These are phyloP conservation scores for Ascochyta viciae-villosae DNA, from an alignment of 2,329 filamentous ascomycete species.

Conservation along the genomic window DNA sequence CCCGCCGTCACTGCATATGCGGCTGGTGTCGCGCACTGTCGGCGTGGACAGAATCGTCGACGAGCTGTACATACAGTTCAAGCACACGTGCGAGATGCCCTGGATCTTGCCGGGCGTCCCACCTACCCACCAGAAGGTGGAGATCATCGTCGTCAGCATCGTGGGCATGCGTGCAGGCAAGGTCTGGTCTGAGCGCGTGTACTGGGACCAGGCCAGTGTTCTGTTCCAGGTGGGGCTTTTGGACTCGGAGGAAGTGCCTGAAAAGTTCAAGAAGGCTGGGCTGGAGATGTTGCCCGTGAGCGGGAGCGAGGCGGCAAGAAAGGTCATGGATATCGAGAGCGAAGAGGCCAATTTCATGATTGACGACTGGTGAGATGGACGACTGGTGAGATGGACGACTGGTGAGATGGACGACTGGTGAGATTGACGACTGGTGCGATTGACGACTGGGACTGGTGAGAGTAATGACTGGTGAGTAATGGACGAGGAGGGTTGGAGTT, in stretches of 20 bases:
- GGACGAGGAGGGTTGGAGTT: background rate
- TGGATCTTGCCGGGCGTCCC: conserved; percentile 67
- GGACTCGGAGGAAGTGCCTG: conserved; percentile 62
- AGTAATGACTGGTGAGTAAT: too few species aligned
- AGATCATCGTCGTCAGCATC: conserved; percentile 64
- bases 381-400: too few species aligned
- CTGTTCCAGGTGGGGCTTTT: conserved; percentile 65
- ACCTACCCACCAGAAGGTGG: conserved; percentile 63
- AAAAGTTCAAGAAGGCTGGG: conserved; percentile 53
- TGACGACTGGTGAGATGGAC: conserved; percentile 49
- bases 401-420: too few species aligned
- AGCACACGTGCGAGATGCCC: conserved; percentile 62
- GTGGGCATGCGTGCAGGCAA: conserved; percentile 62
- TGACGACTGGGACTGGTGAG: too few species aligned
- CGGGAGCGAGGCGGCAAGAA: conserved; percentile 56
- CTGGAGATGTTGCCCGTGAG: conserved; percentile 57
- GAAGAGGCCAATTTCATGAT: conserved; percentile 56
- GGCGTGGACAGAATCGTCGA: conserved; percentile 67
- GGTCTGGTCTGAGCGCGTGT: conserved; percentile 64
- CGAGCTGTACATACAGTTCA: conserved; percentile 64
- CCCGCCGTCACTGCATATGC: conserved; percentile 59
- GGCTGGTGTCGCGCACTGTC: conserved; percentile 64
- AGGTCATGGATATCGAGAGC: conserved; percentile 55
- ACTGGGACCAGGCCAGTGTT: conserved; percentile 69
- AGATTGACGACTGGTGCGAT: too few species aligned